These are phyloP conservation scores for Linaria vulgaris DNA, from an alignment of 257 asterid species.

Conservation along the genomic window DNA sequence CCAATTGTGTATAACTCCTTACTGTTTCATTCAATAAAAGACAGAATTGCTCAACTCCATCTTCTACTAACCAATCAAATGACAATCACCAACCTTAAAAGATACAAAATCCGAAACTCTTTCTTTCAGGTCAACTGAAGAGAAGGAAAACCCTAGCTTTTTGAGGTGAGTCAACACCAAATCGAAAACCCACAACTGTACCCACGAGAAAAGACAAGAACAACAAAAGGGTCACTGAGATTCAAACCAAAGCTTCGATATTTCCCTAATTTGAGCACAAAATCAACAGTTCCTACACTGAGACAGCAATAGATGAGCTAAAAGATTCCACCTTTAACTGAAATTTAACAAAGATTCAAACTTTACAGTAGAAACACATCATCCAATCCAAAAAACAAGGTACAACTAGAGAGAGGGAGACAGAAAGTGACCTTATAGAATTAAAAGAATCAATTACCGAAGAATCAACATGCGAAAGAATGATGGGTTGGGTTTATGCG, in stretches of 20 bases:
- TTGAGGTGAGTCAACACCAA: conserved; percentile 33
- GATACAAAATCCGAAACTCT: conserved; percentile 20
- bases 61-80: neutral
- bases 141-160: conserved; percentile 15
- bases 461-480: neutral
- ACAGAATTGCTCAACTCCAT: conserved; percentile 13
- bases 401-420: conserved; percentile 12
- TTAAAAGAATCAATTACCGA: conserved; percentile 16
- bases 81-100: neutral
- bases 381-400: conserved; percentile 11
- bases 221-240: conserved; percentile 26
- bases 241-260: conserved; percentile 19
- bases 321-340: conserved; percentile 24
- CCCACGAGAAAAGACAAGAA: conserved; percentile 30
- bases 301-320: conserved; percentile 15
- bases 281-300: conserved; percentile 16
- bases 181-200: conserved; percentile 29
- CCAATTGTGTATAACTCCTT: conserved; percentile 23
- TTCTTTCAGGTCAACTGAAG: too few relatives aligned
- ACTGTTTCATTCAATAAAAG: conserved; percentile 27
- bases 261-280: conserved; percentile 9
- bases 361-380: conserved; percentile 24
- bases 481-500: neutral
- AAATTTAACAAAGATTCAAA: conserved; percentile 23
- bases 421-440: conserved; percentile 30